Percentiles rank a stretch among this genome's conserved stretches.
These are phyloP conservation scores for Darksidea phi DNA, from an alignment of 495 filamentous ascomycete genomes.

Conservation along the genomic window DNA sequence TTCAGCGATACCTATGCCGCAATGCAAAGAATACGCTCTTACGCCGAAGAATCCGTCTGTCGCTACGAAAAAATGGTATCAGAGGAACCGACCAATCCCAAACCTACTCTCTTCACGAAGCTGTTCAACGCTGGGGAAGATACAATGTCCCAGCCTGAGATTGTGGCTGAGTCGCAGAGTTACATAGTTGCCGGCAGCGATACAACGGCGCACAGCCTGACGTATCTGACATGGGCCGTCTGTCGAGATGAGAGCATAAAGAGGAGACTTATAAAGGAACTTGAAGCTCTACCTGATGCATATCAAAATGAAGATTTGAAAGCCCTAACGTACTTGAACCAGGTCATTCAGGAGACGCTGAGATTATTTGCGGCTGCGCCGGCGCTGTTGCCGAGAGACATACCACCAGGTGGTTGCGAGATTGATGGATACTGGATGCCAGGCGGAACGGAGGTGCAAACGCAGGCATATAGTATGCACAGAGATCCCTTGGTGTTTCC, in stretches of 20 bases:
- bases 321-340: slow-evolving; percentile 50
- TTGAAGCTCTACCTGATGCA: slow-evolving; percentile 42
- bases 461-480: slow-evolving; percentile 37
- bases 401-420: slow-evolving; percentile 25
- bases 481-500: slow-evolving; percentile 32
- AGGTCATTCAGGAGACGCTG: slow-evolving; percentile 42
- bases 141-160: slow-evolving; percentile 43
- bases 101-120: slow-evolving; percentile 52
- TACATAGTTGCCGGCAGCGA: slow-evolving; percentile 56
- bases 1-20: background rate
- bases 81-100: slow-evolving; percentile 31
- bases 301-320: slow-evolving; percentile 45
- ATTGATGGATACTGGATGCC: slow-evolving; percentile 34
- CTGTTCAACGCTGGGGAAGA: slow-evolving; percentile 42
- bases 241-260: slow-evolving; percentile 40
- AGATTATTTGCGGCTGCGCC: slow-evolving; percentile 37
- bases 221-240: slow-evolving; percentile 47
- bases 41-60: slow-evolving; percentile 5
- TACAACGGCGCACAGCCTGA: slow-evolving; percentile 51
- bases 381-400: slow-evolving; percentile 26
- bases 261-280: slow-evolving; percentile 47
- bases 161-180: slow-evolving; percentile 45
- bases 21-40: background rate
- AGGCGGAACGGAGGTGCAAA: slow-evolving; percentile 25
- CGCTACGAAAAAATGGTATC: slow-evolving; percentile 1